Evolutionary conservation across 108 stramenopile genomes (phyloP), one percentile per base, ranked within the genome.

Genomic region (Cylindrotheca closterium): DNA sequence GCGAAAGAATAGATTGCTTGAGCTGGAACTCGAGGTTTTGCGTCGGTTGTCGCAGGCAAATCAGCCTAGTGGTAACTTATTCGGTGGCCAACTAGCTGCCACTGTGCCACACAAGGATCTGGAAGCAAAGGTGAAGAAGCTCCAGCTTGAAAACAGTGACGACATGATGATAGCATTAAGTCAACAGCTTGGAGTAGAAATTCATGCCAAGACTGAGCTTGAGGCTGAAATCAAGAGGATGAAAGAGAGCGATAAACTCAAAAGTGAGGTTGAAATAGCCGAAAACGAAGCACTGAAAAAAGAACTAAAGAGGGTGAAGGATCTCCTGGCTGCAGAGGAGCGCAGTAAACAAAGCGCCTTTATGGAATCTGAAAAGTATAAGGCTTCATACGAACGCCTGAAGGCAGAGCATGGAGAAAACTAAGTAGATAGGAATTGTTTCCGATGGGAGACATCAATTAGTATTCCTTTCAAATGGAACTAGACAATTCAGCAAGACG

Each of bases 161-260:
- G 73, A 74, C 21, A 85, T 88, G 55, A 61, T 92, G 50, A 59
- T 73, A 8, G 66, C 73, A 12, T 55, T 88, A 7, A 83, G 86
- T 47, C 71, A 78, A 28, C 87, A 92, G 48, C 84, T 92, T 28
- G 79, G 84, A 2, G 63, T 63, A 30, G 87, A 88, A 65, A 86
- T 89, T 31, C 61, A 75, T 22, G 53, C 75, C 2, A 80, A 77
- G 51, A 88, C 85, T 19, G 25, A 51, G 7, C 74, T 80, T 47
- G 73, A 75, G 46, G 28, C 77, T 12, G 87, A 92, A 65, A 72
- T 85, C 4, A 37, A 55, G 3, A 71, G 87, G 24, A 45, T 92
- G 24, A 81, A 85, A 51, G 75, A 87, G 21, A 67, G 55, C 23
- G 47, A 64, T 34, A 70, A 83, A 47, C 27, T 77, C 7, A 81